Conservation (phyloP, 1,284 basidiomycete genomes). For the Leccinum subatratum region DNA sequence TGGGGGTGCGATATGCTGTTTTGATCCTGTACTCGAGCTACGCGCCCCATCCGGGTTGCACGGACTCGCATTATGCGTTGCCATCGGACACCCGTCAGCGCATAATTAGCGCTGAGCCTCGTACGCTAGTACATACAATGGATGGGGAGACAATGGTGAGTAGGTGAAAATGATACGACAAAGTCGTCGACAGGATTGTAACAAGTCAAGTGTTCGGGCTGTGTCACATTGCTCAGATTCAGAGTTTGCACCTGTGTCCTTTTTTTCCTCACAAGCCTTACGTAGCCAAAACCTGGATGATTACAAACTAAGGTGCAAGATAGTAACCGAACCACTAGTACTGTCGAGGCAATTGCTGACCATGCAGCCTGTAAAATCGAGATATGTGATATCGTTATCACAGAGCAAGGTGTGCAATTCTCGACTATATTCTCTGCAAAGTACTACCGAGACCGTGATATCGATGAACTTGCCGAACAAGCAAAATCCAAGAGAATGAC, state of each 20-base stretch:
- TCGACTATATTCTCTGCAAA: conserved; percentile 16
- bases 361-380: conserved; percentile 17
- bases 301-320: neutral
- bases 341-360: conserved; percentile 35
- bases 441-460: conserved; percentile 15
- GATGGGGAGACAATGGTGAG: neutral
- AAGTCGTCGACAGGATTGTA: neutral
- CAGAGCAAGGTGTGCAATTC: conserved; percentile 30
- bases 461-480: conserved; percentile 20
- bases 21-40: neutral
- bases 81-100: neutral
- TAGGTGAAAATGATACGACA: neutral
- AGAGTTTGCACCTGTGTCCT: neutral
- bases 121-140: neutral
- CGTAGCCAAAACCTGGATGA: neutral
- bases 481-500: conserved; percentile 15
- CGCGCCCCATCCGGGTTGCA: neutral
- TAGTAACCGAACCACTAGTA: too few species aligned
- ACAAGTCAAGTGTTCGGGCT: neutral
- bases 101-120: neutral
- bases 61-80: neutral
- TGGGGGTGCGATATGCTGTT: conserved; percentile 2
- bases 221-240: too few species aligned
- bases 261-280: neutral
- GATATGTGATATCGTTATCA: conserved; percentile 30